These are phyloP conservation scores for Aegilops longissima DNA, from an alignment of 176 grass and related monocot genomes.

Conservation along the genomic window DNA sequence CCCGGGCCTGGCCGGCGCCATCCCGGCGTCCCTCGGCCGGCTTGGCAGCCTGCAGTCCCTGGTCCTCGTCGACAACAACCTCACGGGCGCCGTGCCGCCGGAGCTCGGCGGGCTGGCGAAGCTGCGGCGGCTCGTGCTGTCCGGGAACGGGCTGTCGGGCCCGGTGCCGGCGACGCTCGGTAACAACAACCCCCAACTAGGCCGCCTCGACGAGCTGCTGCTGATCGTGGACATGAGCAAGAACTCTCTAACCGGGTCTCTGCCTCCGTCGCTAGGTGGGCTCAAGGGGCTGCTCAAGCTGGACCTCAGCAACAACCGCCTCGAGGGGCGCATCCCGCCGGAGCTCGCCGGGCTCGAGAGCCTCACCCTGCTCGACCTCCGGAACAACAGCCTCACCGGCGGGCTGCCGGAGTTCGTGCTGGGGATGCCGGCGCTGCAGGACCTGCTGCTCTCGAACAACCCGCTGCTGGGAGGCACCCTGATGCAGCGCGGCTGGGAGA, in stretches of 20 bases:
- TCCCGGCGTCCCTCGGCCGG: conserved; percentile 53
- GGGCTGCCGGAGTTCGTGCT: conserved; percentile 31
- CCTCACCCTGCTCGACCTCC: conserved; percentile 74
- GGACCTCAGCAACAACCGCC: conserved; percentile 75
- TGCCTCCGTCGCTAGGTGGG: conserved; percentile 59
- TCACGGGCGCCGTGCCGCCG: conserved; percentile 49
- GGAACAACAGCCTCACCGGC: conserved; percentile 79
- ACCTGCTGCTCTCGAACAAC: conserved; percentile 79
- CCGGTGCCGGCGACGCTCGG: conserved; percentile 60
- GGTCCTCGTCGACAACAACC: conserved; percentile 72
- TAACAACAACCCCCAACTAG: conserved; percentile 1
- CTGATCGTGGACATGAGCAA: conserved; percentile 61
- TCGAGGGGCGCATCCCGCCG: conserved; percentile 56
- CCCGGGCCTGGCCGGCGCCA: conserved; percentile 42
- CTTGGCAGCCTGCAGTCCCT: conserved; percentile 70
- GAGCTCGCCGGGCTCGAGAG: conserved; percentile 49
- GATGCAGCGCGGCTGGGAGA: conserved; percentile 37
- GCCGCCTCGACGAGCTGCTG: conserved; percentile 6
- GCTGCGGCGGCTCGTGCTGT: conserved; percentile 70
- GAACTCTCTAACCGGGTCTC: conserved; percentile 57
- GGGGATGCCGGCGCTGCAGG: conserved; percentile 55
- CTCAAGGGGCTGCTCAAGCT: conserved; percentile 72
- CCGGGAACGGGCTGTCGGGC: conserved; percentile 63
- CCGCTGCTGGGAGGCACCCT: conserved; percentile 58
- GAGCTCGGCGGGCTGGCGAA: conserved; percentile 49